These are phyloP conservation scores for Leucocoprinus leucothites DNA, from an alignment of 768 basidiomycete genomes.

Conservation along the genomic window DNA sequence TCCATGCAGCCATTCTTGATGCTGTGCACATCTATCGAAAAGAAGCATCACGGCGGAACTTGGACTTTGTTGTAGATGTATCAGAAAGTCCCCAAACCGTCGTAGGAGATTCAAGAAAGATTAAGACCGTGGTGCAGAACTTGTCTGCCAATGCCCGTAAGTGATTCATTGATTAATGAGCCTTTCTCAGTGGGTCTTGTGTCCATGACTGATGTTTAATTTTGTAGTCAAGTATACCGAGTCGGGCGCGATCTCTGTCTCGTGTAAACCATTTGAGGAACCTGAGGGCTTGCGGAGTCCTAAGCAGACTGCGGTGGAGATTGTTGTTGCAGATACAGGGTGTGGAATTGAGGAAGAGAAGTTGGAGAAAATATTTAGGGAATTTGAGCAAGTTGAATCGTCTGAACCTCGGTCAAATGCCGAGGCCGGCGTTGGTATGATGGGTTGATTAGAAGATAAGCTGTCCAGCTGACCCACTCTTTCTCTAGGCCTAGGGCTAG, in stretches of 20 bases:
- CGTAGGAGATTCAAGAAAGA: conserved; percentile 71
- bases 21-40: conserved; percentile 59
- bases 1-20: conserved; percentile 56
- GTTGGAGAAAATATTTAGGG: conserved; percentile 74
- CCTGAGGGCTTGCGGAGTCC: conserved; percentile 44
- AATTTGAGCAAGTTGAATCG: conserved; percentile 75
- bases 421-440: conserved; percentile 47
- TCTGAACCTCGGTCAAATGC: conserved; percentile 33
- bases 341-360: conserved; percentile 64
- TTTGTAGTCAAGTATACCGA: conserved; percentile 67
- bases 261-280: conserved; percentile 49
- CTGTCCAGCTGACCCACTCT: neutral
- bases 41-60: conserved; percentile 60
- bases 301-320: conserved; percentile 58
- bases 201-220: conserved; percentile 1
- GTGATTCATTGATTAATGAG: conserved; percentile 17
- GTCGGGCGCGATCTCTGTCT: conserved; percentile 56
- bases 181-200: neutral
- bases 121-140: conserved; percentile 75
- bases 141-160: conserved; percentile 71
- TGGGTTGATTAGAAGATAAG: neutral
- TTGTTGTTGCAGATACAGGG: conserved; percentile 69
- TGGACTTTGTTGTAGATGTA: conserved; percentile 59
- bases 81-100: conserved; percentile 53
- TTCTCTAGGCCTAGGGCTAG: conserved; percentile 63